phyloP scores from a whole-genome alignment of 148 eudicot species.

The Camellia lanceoleosa region DNA sequence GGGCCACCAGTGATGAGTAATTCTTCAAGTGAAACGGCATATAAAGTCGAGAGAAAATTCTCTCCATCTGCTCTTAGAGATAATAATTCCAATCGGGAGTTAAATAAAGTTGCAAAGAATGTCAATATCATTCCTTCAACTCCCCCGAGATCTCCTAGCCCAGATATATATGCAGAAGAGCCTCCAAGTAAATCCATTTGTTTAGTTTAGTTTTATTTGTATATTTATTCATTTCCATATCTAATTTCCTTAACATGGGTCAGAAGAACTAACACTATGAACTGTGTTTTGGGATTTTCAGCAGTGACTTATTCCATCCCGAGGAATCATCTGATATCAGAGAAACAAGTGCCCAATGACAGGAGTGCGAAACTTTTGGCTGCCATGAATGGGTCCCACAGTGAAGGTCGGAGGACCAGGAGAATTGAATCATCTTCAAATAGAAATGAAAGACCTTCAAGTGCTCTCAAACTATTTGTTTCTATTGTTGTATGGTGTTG shows the following conservation, averaged over 20 bases:
- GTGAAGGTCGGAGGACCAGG: conserved; percentile 29
- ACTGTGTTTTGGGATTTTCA: conserved; percentile 27
- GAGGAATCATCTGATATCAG: conserved; percentile 26
- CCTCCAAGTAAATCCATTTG: conserved; percentile 41
- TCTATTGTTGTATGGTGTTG: too few species aligned
- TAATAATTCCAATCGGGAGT: not conserved
- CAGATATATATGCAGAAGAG: conserved; percentile 48
- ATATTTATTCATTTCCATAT: not conserved
- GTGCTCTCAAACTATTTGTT: not conserved
- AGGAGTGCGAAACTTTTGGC: conserved; percentile 29
- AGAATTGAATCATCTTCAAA: conserved; percentile 2
- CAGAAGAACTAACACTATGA: conserved; percentile 18
- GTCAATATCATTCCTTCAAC: conserved; percentile 24
- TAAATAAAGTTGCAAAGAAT: conserved; percentile 1
- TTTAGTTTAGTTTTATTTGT: not conserved
- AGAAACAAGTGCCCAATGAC: conserved; percentile 20
- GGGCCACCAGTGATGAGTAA: conserved; percentile 5
- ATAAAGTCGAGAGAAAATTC: not conserved
- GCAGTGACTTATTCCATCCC: conserved; percentile 31
- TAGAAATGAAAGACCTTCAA: conserved; percentile 9
- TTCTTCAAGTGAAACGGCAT: conserved; percentile 11
- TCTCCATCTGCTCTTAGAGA: conserved; percentile 21
- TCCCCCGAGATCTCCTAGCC: conserved; percentile 45
- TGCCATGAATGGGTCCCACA: conserved; percentile 21
- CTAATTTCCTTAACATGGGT: not conserved